Conservation (phyloP, 2,329 filamentous ascomycete genomes). For the Blastomyces percursus region DNA sequence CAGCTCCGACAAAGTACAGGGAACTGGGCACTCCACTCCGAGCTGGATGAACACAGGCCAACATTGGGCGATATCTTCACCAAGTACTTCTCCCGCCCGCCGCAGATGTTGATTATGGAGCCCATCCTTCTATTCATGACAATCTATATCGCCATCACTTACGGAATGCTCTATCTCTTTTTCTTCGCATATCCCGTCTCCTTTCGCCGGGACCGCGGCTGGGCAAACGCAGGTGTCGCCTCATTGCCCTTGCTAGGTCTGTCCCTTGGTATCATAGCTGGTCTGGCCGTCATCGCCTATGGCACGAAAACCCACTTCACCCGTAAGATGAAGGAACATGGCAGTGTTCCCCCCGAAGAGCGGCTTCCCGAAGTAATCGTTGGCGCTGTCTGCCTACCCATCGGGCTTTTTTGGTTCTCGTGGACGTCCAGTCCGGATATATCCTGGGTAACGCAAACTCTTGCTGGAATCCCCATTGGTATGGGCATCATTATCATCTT, state of each 20-base stretch:
- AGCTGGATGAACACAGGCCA: conserved; percentile 34
- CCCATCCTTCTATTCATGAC: conserved; percentile 41
- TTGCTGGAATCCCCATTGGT: conserved; percentile 35
- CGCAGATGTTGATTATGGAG: conserved; percentile 39
- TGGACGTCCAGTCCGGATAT: conserved; percentile 35
- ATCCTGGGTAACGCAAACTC: conserved; percentile 36
- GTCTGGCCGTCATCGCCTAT: conserved; percentile 29
- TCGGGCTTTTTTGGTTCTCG: conserved; percentile 40
- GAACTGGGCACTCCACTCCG: conserved; percentile 39
- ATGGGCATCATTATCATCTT: conserved; percentile 36
- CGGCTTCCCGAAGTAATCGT: conserved; percentile 37
- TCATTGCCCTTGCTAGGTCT: conserved; percentile 39
- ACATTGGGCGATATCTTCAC: conserved; percentile 29
- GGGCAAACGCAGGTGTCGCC: conserved; percentile 29
- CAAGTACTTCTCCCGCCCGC: conserved; percentile 37
- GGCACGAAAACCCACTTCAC: conserved; percentile 33
- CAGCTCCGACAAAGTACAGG: conserved; percentile 38
- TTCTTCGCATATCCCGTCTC: conserved; percentile 35
- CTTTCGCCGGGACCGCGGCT: conserved; percentile 34
- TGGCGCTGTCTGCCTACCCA: conserved; percentile 32
- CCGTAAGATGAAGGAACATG: conserved; percentile 30
- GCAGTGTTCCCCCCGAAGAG: conserved; percentile 30
- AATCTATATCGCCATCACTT: conserved; percentile 33
- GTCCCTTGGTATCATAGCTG: conserved; percentile 34
- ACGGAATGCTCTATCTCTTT: conserved; percentile 25